A percentile compares a stretch with the other conserved stretches of the same genome.
These are phyloP conservation scores for Amylostereum chailletii DNA, from an alignment of 1,284 basidiomycete species.

Conservation along the genomic window DNA sequence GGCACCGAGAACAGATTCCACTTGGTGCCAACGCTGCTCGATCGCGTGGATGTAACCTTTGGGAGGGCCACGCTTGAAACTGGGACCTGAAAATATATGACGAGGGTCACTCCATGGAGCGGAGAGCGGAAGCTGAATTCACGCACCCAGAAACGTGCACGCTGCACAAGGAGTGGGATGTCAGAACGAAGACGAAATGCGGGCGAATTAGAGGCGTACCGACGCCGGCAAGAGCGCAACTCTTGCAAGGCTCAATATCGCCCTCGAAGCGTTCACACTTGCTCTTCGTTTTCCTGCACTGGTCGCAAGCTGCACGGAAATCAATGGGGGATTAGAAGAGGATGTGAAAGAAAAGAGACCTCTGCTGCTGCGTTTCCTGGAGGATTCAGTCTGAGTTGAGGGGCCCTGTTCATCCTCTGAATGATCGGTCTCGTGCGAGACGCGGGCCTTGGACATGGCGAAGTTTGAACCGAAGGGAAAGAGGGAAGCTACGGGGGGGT, in stretches of 20 bases:
- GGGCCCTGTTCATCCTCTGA: conserved; percentile 45
- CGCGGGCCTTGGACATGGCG: conserved; percentile 25
- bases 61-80: conserved; percentile 79
- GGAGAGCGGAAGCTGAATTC: neutral
- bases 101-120: no score
- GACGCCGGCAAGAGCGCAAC: conserved; percentile 52
- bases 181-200: neutral
- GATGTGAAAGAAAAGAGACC: conserved; percentile 22
- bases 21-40: conserved; percentile 82
- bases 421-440: conserved; percentile 42
- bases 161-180: conserved; percentile 26
- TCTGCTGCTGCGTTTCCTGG: conserved; percentile 61
- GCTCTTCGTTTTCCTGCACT: conserved; percentile 80
- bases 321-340: neutral
- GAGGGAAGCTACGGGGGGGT: neutral
- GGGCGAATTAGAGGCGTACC: conserved; percentile 28
- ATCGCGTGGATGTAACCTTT: conserved; percentile 89
- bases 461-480: neutral
- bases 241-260: conserved; percentile 53
- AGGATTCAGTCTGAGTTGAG: conserved; percentile 23
- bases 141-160: conserved; percentile 70
- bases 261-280: conserved; percentile 65
- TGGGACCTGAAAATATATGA: conserved; percentile 45
- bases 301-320: conserved; percentile 57
- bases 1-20: conserved; percentile 75